Percentiles rank a stretch among this genome's conserved stretches.
Conservation (phyloP, 1,284 basidiomycete genomes). For the Tranzscheliella williamsii region DNA sequence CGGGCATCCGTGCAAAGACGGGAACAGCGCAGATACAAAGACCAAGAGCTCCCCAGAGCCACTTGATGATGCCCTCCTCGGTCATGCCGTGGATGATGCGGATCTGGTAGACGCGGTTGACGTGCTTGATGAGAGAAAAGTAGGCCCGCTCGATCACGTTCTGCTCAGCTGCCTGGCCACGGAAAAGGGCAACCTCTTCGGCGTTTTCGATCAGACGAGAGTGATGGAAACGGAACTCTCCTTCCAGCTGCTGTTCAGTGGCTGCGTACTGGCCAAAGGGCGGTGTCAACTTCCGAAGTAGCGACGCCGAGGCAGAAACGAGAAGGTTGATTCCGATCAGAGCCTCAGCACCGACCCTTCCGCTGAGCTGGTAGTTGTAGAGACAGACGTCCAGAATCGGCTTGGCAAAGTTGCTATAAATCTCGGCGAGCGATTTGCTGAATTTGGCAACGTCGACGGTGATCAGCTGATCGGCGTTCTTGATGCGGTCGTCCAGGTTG, state of each 20-base stretch:
- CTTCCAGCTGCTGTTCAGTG: conserved; percentile 72
- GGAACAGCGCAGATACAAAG: conserved; percentile 91
- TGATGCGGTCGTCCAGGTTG: conserved; percentile 77
- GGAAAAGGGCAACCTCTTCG: conserved; percentile 90
- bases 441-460: conserved; percentile 95
- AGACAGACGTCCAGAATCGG: conserved; percentile 87
- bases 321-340: conserved; percentile 80
- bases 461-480: conserved; percentile 97
- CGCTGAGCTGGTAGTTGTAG: conserved; percentile 93
- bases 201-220: conserved; percentile 89
- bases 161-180: conserved; percentile 89
- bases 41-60: conserved; percentile 94
- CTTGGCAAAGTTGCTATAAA: conserved; percentile 72
- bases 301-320: conserved; percentile 68
- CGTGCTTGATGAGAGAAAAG: conserved; percentile 83
- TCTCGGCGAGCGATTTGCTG: conserved; percentile 84
- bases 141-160: conserved; percentile 89
- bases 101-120: conserved; percentile 78
- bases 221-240: conserved; percentile 84
- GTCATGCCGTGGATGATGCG: conserved; percentile 85
- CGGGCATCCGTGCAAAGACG: conserved; percentile 85
- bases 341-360: conserved; percentile 92
- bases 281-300: conserved; percentile 69
- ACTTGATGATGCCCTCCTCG: conserved; percentile 85
- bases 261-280: conserved; percentile 90